Conservation (phyloP, 2,329 filamentous ascomycete species). For the Didymella lethalis region DNA sequence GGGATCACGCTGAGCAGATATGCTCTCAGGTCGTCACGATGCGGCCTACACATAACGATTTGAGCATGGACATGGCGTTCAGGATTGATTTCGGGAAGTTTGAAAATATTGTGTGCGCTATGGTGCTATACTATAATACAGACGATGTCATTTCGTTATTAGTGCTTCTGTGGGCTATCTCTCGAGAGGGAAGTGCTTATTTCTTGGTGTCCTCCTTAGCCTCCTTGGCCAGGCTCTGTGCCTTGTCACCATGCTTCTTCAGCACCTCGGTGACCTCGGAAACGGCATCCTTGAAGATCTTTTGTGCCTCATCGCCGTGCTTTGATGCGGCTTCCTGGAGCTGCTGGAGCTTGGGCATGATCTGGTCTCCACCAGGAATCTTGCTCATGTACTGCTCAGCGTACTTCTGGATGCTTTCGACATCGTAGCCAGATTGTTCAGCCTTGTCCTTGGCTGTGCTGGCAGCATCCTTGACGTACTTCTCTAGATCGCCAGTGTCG, state of each 20-base stretch:
- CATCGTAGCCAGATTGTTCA: constrained; percentile 60
- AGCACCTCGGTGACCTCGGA: constrained; percentile 46
- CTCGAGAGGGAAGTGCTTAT: constrained; percentile 22
- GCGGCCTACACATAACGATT: background rate
- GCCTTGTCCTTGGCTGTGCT: constrained; percentile 68
- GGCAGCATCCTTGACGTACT: constrained; percentile 66
- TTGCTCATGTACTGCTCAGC: constrained; percentile 70
- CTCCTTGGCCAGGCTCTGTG: constrained; percentile 43
- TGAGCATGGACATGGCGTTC: background rate
- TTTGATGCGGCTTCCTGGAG: constrained; percentile 71
- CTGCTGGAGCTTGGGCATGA: constrained; percentile 71
- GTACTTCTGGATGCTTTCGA: constrained; percentile 41
- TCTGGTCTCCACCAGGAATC: constrained; percentile 70
- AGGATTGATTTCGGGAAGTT: background rate
- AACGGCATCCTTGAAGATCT: constrained; percentile 69
- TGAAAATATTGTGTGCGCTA: constrained; percentile 5
- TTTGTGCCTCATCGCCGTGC: constrained; percentile 73
- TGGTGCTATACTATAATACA: constrained; percentile 17
- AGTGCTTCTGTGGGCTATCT: background rate
- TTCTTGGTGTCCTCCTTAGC: constrained; percentile 49
- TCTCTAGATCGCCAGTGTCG: constrained; percentile 65
- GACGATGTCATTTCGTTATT: constrained; percentile 11
- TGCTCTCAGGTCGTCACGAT: background rate
- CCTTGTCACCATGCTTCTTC: constrained; percentile 47
- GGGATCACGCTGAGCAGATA: background rate